Conservation (phyloP, 2,329 filamentous ascomycete species). For the Biscogniauxia sp. region DNA sequence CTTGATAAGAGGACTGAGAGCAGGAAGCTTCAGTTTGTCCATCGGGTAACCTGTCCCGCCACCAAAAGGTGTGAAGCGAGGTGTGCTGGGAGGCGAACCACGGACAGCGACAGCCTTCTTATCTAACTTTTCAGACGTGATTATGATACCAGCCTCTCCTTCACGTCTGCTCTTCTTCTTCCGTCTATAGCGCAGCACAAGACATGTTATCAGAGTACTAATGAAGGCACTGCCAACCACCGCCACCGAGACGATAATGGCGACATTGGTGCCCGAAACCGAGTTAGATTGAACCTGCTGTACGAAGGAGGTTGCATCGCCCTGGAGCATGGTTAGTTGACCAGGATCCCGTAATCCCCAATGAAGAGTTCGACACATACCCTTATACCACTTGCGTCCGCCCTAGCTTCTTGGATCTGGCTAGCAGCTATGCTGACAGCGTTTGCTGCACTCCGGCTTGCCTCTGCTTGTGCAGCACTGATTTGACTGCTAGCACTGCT, state of each 20-base stretch:
- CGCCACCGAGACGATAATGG: conserved; percentile 29
- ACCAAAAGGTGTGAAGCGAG: conserved; percentile 28
- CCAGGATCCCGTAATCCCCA: background rate
- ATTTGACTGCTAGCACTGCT: conserved; percentile 40
- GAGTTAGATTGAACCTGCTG: conserved; percentile 25
- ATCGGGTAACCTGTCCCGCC: conserved; percentile 22
- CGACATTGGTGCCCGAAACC: conserved; percentile 27
- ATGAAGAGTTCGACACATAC: conserved; percentile 12
- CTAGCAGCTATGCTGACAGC: conserved; percentile 40
- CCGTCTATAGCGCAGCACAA: conserved; percentile 28
- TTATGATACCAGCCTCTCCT: conserved; percentile 5
- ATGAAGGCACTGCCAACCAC: conserved; percentile 29
- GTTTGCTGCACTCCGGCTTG: conserved; percentile 54
- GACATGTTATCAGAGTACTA: conserved; percentile 18
- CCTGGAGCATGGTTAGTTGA: conserved; percentile 19
- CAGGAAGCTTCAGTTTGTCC: conserved; percentile 30
- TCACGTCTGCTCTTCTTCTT: conserved; percentile 20
- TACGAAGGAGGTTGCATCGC: conserved; percentile 20
- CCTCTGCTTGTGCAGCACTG: conserved; percentile 49
- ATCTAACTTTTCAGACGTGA: conserved; percentile 12
- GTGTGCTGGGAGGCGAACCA: conserved; percentile 14
- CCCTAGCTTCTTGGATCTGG: conserved; percentile 24
- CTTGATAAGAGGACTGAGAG: conserved; percentile 20
- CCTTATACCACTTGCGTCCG: conserved; percentile 17
- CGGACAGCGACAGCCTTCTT: conserved; percentile 27